Evolutionary conservation across 2,329 filamentous ascomycete genomes (phyloP).

Genomic region (Aspergillus sp.): DNA sequence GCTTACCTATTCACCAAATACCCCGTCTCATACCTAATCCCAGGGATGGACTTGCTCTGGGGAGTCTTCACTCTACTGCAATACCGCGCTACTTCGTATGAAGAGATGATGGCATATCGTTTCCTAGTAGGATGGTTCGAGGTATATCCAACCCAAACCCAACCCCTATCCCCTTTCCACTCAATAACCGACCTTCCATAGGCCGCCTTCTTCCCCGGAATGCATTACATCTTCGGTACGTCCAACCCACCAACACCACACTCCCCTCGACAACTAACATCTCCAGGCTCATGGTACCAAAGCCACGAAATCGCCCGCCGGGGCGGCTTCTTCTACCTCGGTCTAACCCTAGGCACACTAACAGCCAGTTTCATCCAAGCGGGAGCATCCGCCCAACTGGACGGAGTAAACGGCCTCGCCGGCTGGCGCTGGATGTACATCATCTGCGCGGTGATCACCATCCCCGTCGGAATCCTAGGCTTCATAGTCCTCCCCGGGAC

Average conservation of each 20-base stretch:
- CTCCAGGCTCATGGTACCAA: conserved; percentile 51
- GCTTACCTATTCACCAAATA: conserved; percentile 52
- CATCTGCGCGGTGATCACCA: conserved; percentile 57
- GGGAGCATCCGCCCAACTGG: conserved; percentile 43
- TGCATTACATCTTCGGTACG: conserved; percentile 40
- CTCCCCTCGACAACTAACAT: neutral
- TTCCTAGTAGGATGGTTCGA: conserved; percentile 60
- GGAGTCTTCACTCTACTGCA: conserved; percentile 60
- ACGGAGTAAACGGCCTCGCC: conserved; percentile 50
- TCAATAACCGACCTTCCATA: neutral
- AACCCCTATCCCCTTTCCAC: neutral
- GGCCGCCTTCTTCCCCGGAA: conserved; percentile 43
- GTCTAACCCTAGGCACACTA: conserved; percentile 54
- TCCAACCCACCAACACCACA: too few species aligned
- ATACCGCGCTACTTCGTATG: conserved; percentile 52
- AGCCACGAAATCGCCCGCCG: conserved; percentile 52
- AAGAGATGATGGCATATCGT: conserved; percentile 56
- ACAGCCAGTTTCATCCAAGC: conserved; percentile 56
- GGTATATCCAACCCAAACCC: conserved; percentile 21
- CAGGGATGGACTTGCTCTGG: conserved; percentile 57
- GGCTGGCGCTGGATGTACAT: conserved; percentile 63
- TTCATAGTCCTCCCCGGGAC: conserved; percentile 57
- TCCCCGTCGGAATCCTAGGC: conserved; percentile 56
- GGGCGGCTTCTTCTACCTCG: conserved; percentile 56
- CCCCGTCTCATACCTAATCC: conserved; percentile 55